phyloP scores from a whole-genome alignment of 2,329 filamentous ascomycete genomes.

The Exophiala sp. region DNA sequence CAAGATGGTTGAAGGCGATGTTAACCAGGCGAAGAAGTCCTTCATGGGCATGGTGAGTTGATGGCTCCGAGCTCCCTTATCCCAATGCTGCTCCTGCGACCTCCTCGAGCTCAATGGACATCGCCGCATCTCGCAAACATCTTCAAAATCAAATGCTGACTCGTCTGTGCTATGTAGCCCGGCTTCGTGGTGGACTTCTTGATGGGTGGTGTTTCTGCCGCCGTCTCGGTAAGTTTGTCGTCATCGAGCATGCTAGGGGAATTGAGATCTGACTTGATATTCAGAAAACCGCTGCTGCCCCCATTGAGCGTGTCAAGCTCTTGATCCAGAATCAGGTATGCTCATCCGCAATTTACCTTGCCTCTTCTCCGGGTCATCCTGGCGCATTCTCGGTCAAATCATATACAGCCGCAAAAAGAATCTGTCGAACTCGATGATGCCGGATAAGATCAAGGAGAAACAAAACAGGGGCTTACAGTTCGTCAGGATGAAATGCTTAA shows the following conservation, averaged over 20 bases:
- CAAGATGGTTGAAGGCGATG: constrained; percentile 48
- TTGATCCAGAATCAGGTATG: constrained; percentile 99
- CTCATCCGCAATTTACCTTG: constrained; percentile 28
- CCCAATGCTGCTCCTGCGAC: not conserved
- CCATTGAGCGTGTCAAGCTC: constrained; percentile 99
- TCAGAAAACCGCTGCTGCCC: constrained; percentile 92
- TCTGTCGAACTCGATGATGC: not conserved
- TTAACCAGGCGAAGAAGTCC: constrained; percentile 51
- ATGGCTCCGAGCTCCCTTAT: not conserved
- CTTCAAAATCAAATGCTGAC: constrained; percentile 30
- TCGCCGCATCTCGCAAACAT: constrained; percentile 1
- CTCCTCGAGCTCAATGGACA: not conserved
- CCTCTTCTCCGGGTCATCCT: constrained; percentile 4
- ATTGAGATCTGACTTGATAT: constrained; percentile 14
- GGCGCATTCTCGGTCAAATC: not conserved
- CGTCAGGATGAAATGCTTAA: constrained; percentile 98
- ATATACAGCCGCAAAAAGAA: not conserved
- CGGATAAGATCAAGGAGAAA: not conserved
- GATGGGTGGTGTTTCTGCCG: constrained; percentile 99
- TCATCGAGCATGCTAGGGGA: not conserved
- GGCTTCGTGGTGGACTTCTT: constrained; percentile 97
- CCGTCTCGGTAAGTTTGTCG: constrained; percentile 65
- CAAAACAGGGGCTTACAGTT: constrained; percentile 18
- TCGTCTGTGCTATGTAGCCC: constrained; percentile 45
- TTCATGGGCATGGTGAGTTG: constrained; percentile 40